Conservation (phyloP, 2,329 filamentous ascomycete species). For the Cladosporium colombiae region DNA sequence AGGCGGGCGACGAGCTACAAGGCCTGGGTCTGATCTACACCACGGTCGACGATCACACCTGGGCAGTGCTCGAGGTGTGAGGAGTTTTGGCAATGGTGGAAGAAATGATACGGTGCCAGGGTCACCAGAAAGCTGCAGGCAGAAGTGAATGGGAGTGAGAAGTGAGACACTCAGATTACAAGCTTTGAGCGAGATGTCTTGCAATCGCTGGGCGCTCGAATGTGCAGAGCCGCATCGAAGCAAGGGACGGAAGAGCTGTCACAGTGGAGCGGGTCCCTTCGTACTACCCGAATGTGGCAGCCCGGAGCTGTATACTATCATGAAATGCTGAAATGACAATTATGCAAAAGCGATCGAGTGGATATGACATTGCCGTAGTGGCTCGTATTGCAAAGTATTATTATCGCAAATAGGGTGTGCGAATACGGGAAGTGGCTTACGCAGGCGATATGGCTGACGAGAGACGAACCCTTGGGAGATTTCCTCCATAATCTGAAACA, state of each 20-base stretch:
- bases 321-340: constrained; percentile 15
- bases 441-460: constrained; percentile 8
- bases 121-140: not conserved
- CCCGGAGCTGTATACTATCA: constrained; percentile 14
- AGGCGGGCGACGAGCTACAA: constrained; percentile 79
- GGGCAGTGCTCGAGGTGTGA: constrained; percentile 75
- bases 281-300: constrained; percentile 1
- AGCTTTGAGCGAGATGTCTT: constrained; percentile 7
- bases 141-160: not conserved
- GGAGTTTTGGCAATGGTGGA: not conserved
- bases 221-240: constrained; percentile 15
- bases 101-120: not conserved
- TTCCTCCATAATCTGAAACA: constrained; percentile 5
- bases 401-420: not conserved
- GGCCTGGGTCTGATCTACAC: constrained; percentile 77
- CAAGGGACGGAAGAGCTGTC: constrained; percentile 19
- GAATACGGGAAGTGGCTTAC: constrained; percentile 10
- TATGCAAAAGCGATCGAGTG: constrained; percentile 1
- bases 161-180: not conserved
- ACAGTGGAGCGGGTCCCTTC: not conserved
- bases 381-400: not conserved
- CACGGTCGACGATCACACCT: constrained; percentile 90
- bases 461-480: not conserved
- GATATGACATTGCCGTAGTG: not conserved
- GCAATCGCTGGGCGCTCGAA: not conserved